These are phyloP conservation scores for Akebia trifoliata DNA, from an alignment of 164 flowering plant genomes.

Conservation along the genomic window DNA sequence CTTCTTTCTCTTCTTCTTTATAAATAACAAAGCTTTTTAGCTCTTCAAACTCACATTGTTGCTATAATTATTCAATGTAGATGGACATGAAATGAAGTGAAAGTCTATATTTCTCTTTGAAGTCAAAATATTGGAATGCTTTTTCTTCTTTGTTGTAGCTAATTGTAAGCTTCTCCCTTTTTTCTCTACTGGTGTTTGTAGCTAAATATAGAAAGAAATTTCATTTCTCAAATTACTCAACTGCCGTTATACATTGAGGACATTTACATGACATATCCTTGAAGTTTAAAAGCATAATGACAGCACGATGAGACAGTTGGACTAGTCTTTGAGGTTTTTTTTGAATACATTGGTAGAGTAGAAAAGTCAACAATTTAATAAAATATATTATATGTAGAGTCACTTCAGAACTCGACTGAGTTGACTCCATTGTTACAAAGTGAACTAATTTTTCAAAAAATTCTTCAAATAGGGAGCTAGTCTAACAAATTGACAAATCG, in stretches of 20 bases:
- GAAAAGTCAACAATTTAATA: too few species aligned
- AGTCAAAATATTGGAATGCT: background rate
- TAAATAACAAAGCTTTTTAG: background rate
- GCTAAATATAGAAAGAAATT: background rate
- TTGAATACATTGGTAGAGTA: too few species aligned
- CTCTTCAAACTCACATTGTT: background rate
- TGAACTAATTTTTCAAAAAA: too few species aligned
- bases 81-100: slow-evolving; percentile 3
- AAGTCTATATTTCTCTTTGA: slow-evolving; percentile 7
- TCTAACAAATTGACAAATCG: too few species aligned
- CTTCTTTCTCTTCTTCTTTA: background rate
- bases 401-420: too few species aligned
- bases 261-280: slow-evolving; percentile 3
- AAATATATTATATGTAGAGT: too few species aligned
- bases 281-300: background rate
- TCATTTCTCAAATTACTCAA: background rate
- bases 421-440: too few species aligned
- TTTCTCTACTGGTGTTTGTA: background rate
- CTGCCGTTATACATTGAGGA: background rate
- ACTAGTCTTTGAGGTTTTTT: too few species aligned
- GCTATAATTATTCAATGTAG: too few species aligned
- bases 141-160: background rate
- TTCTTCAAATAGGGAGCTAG: too few species aligned
- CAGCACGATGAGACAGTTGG: too few species aligned
- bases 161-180: too few species aligned